Evolutionary conservation across 805 yeast genomes (phyloP).

Genomic region (Ogataea ramenticola): DNA sequence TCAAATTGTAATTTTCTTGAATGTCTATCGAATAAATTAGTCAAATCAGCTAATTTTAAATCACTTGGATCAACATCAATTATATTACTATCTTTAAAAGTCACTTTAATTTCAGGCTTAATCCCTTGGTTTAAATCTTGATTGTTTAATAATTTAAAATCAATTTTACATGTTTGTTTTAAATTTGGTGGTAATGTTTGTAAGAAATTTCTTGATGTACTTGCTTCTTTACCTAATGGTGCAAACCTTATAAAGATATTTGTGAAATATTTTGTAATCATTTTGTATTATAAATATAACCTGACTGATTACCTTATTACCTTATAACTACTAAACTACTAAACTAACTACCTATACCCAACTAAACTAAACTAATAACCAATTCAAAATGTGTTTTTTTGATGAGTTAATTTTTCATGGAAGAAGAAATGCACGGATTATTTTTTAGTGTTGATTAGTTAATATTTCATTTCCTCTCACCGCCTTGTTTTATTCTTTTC

Average conservation of each 20-base stretch:
- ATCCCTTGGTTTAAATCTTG: slow-evolving; percentile 27
- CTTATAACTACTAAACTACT: no score
- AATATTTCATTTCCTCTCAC: no score
- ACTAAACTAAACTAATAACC: no score
- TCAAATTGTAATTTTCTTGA: slow-evolving; percentile 71
- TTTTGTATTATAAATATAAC: slow-evolving; percentile 16
- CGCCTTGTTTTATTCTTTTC: no score
- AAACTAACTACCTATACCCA: no score
- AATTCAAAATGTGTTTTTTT: no score
- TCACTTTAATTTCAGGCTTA: slow-evolving; percentile 61
- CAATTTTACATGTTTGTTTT: slow-evolving; percentile 47
- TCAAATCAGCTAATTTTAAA: slow-evolving; percentile 52
- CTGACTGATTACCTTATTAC: no score
- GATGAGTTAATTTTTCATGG: no score
- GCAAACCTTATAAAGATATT: slow-evolving; percentile 70
- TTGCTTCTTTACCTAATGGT: slow-evolving; percentile 70
- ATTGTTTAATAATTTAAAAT: slow-evolving; percentile 51
- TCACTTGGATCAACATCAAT: slow-evolving; percentile 60
- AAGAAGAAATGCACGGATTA: no score
- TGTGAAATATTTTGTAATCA: slow-evolving; percentile 89
- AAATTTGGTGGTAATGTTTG: slow-evolving; percentile 74
- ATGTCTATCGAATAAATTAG: slow-evolving; percentile 67
- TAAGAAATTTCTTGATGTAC: slow-evolving; percentile 71
- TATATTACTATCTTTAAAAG: slow-evolving; percentile 72
- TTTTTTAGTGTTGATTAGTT: no score